Percentiles rank a stretch among this genome's conserved stretches.
phyloP scores from a whole-genome alignment of 805 yeast species.

The Myxozyma mucilagina region DNA sequence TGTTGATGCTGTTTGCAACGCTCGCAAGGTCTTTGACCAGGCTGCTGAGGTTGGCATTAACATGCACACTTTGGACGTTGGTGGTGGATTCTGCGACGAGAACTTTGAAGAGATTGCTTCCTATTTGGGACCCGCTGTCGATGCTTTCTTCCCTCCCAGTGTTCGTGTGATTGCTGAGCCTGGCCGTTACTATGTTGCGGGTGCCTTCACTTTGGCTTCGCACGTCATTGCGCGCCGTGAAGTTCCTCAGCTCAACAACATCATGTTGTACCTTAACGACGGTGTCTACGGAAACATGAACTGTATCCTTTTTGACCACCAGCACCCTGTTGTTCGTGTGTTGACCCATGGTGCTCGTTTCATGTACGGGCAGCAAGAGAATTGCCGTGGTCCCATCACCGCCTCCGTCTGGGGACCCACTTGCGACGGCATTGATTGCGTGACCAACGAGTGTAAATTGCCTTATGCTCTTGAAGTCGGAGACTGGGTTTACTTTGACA shows the following conservation, averaged over 20 bases:
- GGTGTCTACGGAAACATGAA: conserved; percentile 96
- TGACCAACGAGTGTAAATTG: conserved; percentile 54
- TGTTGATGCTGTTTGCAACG: conserved; percentile 68
- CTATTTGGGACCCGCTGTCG: conserved; percentile 58
- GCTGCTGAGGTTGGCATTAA: conserved; percentile 51
- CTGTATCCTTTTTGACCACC: conserved; percentile 91
- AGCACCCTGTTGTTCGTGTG: conserved; percentile 68
- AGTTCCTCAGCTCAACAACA: conserved; percentile 42
- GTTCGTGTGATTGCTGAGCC: conserved; percentile 81
- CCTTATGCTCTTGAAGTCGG: conserved; percentile 70
- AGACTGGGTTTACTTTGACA: conserved; percentile 86
- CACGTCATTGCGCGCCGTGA: conserved; percentile 83
- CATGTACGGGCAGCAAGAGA: conserved; percentile 34
- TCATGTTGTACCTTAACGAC: conserved; percentile 87
- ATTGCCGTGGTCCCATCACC: conserved; percentile 33
- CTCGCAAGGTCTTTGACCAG: conserved; percentile 64
- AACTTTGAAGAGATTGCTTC: conserved; percentile 59
- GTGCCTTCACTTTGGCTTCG: conserved; percentile 80
- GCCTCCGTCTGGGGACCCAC: conserved; percentile 96
- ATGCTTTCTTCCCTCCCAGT: conserved; percentile 58
- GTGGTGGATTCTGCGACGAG: conserved; percentile 82
- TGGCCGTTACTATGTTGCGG: conserved; percentile 84
- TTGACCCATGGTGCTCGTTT: conserved; percentile 56
- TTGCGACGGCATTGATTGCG: conserved; percentile 93
- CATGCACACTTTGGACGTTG: conserved; percentile 72